Evolutionary conservation across 2,329 filamentous ascomycete genomes (phyloP).

Genomic region (Colletotrichum limetticola): DNA sequence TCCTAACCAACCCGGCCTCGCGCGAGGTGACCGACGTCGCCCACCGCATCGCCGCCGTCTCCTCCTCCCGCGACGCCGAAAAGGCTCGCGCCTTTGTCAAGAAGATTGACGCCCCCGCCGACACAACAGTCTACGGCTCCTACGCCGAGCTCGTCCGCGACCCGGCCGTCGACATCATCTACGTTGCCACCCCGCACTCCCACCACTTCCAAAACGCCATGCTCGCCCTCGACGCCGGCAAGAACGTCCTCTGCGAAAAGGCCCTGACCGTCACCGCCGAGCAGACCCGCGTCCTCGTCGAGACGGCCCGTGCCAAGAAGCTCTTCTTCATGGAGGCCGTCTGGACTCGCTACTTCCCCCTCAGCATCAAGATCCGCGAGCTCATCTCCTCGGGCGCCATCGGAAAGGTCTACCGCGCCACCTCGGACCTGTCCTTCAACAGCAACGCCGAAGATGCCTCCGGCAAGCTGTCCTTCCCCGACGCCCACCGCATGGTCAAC

Average conservation of each 20-base stretch:
- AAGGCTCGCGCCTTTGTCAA: slow-evolving; percentile 79
- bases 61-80: slow-evolving; percentile 78
- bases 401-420: slow-evolving; percentile 70
- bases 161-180: slow-evolving; percentile 84
- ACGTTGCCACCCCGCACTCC: slow-evolving; percentile 90
- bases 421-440: slow-evolving; percentile 70
- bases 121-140: slow-evolving; percentile 79
- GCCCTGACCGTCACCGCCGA: slow-evolving; percentile 85
- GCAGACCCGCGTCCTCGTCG: slow-evolving; percentile 78
- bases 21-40: slow-evolving; percentile 78
- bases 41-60: slow-evolving; percentile 82
- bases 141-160: slow-evolving; percentile 86
- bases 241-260: slow-evolving; percentile 93
- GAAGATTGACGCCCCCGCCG: slow-evolving; percentile 73
- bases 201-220: slow-evolving; percentile 94
- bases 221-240: slow-evolving; percentile 84
- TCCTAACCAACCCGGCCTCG: slow-evolving; percentile 77
- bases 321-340: slow-evolving; percentile 88
- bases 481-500: slow-evolving; percentile 83
- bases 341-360: slow-evolving; percentile 89
- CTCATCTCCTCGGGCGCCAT: slow-evolving; percentile 66
- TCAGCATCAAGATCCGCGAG: slow-evolving; percentile 80
- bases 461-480: slow-evolving; percentile 65
- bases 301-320: slow-evolving; percentile 77
- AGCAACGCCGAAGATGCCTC: slow-evolving; percentile 68